Conservation (phyloP, 495 filamentous ascomycete species). For the Tuber aestivum region DNA sequence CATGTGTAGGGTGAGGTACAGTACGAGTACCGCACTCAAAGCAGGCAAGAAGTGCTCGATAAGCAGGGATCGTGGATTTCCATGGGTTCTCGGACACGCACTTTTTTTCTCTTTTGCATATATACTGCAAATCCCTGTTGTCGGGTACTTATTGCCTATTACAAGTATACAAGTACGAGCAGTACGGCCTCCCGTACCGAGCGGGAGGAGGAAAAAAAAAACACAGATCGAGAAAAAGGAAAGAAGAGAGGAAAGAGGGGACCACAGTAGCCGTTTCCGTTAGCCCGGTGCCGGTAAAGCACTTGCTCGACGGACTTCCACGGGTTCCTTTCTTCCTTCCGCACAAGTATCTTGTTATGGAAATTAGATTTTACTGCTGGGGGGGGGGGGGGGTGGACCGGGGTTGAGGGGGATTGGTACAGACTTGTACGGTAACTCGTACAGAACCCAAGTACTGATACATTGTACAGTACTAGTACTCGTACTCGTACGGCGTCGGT, state of each 20-base stretch:
- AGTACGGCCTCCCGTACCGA: neutral
- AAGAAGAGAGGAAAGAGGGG: neutral
- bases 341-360: neutral
- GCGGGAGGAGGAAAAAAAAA: neutral
- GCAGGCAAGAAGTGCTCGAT: no score
- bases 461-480: neutral
- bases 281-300: neutral
- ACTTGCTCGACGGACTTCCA: neutral
- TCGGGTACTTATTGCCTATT: no score
- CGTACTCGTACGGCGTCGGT: neutral
- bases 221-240: neutral
- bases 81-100: no score
- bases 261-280: neutral
- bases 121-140: no score
- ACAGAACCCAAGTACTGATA: no score
- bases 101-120: no score
- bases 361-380: neutral
- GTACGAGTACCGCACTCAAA: no score
- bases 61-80: no score
- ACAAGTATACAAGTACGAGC: neutral
- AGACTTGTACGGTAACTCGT: neutral
- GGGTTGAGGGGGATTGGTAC: neutral
- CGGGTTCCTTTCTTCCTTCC: neutral
- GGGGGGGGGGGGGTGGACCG: neutral
- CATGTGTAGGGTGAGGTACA: no score